These are phyloP conservation scores for Eucommia ulmoides DNA, from an alignment of 257 asterid species.

Conservation along the genomic window DNA sequence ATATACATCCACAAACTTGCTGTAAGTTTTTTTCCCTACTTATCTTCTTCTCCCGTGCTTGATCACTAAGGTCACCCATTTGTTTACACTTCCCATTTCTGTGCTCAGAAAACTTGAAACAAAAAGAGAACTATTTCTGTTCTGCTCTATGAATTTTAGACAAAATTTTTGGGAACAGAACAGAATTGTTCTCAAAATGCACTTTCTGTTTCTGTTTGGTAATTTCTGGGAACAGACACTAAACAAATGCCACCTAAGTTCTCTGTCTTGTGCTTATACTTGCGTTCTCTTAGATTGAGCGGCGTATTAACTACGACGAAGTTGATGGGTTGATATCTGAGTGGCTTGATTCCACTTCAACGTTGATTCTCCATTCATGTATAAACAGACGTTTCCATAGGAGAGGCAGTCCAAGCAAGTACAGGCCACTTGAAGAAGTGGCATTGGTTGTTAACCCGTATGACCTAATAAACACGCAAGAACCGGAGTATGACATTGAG, in stretches of 20 bases:
- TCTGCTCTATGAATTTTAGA: too few species aligned
- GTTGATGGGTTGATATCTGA: conserved; percentile 59
- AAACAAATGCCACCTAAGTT: too few species aligned
- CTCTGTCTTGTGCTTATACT: neutral
- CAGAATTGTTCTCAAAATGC: too few species aligned
- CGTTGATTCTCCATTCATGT: conserved; percentile 49
- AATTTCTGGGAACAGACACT: too few species aligned
- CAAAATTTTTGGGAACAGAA: too few species aligned
- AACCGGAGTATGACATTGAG: conserved; percentile 11
- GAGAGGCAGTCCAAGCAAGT: conserved; percentile 41
- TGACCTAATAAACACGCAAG: conserved; percentile 19
- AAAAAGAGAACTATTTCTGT: too few species aligned
- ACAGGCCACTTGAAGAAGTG: conserved; percentile 46
- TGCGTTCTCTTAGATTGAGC: conserved; percentile 43
- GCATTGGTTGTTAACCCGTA: conserved; percentile 42
- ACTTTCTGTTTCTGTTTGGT: too few species aligned
- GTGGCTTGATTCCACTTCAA: conserved; percentile 77
- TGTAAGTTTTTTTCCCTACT: conserved; percentile 40
- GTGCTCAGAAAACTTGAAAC: too few species aligned
- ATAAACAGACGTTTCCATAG: conserved; percentile 27
- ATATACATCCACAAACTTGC: conserved; percentile 73
- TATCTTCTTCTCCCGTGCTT: too few species aligned
- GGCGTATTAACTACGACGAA: conserved; percentile 73
- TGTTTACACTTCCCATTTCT: too few species aligned
- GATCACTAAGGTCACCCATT: too few species aligned